Evolutionary conservation across 257 asterid species (phyloP).

Genomic region (Solanum okadae): DNA sequence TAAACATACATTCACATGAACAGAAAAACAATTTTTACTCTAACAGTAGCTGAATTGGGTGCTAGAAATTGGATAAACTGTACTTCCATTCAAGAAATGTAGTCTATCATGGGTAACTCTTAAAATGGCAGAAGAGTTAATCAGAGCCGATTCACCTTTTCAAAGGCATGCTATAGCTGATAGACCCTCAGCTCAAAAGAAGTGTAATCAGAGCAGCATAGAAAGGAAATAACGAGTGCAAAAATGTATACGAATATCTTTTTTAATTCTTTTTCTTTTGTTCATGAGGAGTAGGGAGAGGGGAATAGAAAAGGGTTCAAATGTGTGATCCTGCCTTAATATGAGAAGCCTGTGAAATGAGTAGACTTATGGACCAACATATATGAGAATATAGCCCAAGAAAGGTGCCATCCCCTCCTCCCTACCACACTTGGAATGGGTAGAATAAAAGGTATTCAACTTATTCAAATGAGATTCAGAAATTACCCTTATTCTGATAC

Average conservation of each 20-base stretch:
- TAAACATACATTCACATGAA: background rate
- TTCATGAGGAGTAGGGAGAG: background rate
- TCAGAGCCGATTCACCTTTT: background rate
- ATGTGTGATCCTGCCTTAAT: background rate
- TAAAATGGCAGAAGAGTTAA: background rate
- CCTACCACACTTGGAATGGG: background rate
- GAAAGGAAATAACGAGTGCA: background rate
- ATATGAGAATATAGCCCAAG: background rate
- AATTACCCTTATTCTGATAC: conserved; percentile 49
- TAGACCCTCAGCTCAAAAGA: background rate
- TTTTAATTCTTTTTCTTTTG: background rate
- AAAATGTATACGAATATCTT: background rate
- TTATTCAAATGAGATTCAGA: background rate
- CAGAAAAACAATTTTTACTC: background rate
- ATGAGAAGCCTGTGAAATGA: background rate
- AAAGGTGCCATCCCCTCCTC: background rate
- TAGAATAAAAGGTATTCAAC: background rate
- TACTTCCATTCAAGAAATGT: background rate
- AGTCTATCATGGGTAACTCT: background rate
- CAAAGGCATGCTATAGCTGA: background rate
- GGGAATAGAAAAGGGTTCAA: background rate
- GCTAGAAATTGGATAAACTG: background rate
- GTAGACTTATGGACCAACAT: background rate
- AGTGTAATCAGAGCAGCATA: background rate
- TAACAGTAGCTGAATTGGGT: background rate